Base-by-base conservation (phyloP, 495 filamentous ascomycete species). In the Penicillium roqueforti region DNA sequence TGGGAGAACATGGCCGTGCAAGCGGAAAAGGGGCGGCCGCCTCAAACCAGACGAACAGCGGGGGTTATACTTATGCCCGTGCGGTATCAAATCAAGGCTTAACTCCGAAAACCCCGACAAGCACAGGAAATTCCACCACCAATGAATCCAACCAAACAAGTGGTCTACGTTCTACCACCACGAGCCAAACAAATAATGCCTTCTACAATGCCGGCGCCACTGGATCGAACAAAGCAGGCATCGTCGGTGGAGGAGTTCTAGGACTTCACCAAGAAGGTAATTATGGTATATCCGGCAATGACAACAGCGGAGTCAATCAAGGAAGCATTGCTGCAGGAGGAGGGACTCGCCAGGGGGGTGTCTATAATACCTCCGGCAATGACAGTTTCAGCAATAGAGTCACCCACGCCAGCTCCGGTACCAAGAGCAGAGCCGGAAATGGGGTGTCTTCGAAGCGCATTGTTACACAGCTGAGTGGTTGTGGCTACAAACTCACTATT, bases 401-500 rank as follows among this genome's bases (percentile, higher is more conserved):
- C 9, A 22, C 23, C 13, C 18, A 38, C 3, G n/a, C 25, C 6
- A 47, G 23, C 7, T 22, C 38, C 26, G 36, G 50, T n/a, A 18
- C 43, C 18, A 19, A 36, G 18, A 55, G 38, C 26, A 48, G 36
- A n/a, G 20, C 18, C 10, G 22, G 13, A 9, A 36, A 43, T 18
- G 34, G 31, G 4, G 39, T 54, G 5, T 11, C 32, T 3, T 23
- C 51, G 7, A 40, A 11, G 13, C 55, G 58, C 13, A 43, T 45
- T 19, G 56, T 67, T 14, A 51, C 40, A 18, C 47, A 53, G 18
- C 39, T 62, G 6, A 54, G 56, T 38, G 41, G 47, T 8, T 36
- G 56, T 26, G 52, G 54, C 7, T 47, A 57, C 53, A 66, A 63
- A 7, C 40, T 58, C 4, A 66, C 55, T 22, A 16, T 71, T 10